These are phyloP conservation scores for Debaryomyces psychrophilus DNA, from an alignment of 1,139 yeast species.

Conservation along the genomic window DNA sequence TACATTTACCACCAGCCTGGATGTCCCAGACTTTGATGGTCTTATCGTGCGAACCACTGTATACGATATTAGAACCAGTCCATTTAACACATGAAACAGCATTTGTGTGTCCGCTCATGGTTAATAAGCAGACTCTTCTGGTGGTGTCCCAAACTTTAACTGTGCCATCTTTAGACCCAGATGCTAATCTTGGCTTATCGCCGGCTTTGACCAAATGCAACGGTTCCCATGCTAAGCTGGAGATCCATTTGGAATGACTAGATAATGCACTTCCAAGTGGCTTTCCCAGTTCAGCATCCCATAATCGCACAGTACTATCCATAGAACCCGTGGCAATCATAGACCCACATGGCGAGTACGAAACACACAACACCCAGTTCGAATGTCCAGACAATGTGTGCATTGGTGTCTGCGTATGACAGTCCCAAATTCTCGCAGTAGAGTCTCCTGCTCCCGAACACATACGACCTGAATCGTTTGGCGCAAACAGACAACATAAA, in stretches of 20 bases:
- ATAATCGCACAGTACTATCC: conserved; percentile 86
- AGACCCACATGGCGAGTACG: conserved; percentile 92
- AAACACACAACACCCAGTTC: conserved; percentile 93
- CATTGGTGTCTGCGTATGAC: conserved; percentile 90
- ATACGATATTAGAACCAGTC: conserved; percentile 88
- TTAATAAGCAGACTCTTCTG: conserved; percentile 65
- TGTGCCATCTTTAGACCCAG: conserved; percentile 92
- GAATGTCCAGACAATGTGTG: conserved; percentile 81
- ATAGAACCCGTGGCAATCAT: conserved; percentile 94
- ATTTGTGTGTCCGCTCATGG: conserved; percentile 86
- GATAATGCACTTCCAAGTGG: conserved; percentile 70
- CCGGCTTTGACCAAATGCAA: conserved; percentile 73
- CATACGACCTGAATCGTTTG: conserved; percentile 81
- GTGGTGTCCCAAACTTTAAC: conserved; percentile 88
- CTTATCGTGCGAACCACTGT: conserved; percentile 93
- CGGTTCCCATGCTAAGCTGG: conserved; percentile 94
- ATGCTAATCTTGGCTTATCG: conserved; percentile 70
- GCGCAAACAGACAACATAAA: conserved; percentile 91
- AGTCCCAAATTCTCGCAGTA: conserved; percentile 98
- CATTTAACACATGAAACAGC: conserved; percentile 94
- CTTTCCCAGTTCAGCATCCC: conserved; percentile 82
- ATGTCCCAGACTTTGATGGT: conserved; percentile 91
- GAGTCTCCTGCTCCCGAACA: conserved; percentile 97
- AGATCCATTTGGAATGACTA: conserved; percentile 91
- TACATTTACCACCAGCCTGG: conserved; percentile 72